These are phyloP conservation scores for Leptoxyphium fumago DNA, from an alignment of 2,329 filamentous ascomycete species.

Conservation along the genomic window DNA sequence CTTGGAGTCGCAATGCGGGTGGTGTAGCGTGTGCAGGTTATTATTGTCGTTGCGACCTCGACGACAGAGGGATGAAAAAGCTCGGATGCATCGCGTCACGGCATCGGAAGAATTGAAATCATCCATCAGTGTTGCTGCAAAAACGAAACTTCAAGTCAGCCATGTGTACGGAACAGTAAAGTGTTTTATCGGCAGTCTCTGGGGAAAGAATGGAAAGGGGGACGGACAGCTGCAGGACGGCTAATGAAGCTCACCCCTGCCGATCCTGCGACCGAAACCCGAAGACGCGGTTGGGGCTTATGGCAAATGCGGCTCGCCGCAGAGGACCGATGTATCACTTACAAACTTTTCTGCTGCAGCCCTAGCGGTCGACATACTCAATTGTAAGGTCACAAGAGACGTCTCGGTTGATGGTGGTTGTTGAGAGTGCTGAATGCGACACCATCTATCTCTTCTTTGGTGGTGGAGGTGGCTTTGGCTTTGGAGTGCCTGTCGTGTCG, in stretches of 20 bases:
- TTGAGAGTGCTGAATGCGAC: not conserved
- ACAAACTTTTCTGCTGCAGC: not conserved
- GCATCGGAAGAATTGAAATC: not conserved
- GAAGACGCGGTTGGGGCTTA: not conserved
- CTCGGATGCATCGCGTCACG: too few species aligned
- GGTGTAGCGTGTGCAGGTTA: constrained; percentile 1
- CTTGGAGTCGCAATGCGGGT: not conserved
- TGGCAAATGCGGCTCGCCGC: not conserved
- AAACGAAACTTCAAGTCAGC: not conserved
- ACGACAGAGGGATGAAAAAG: not conserved
- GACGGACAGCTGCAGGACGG: not conserved
- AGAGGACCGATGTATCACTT: not conserved
- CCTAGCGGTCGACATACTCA: not conserved
- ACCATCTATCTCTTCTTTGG: constrained; percentile 19
- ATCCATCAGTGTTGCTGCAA: constrained; percentile 1
- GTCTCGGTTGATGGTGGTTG: not conserved
- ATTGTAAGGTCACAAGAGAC: not conserved
- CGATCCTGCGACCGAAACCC: not conserved
- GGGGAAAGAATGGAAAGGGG: not conserved
- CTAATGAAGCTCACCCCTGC: not conserved
- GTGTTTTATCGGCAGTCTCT: too few species aligned
- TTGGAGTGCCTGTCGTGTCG: constrained; percentile 32
- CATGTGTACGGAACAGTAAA: not conserved
- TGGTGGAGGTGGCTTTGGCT: constrained; percentile 27
- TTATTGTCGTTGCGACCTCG: constrained; percentile 2